phyloP scores from a whole-genome alignment of 345 rosid genomes.

The Balakata baccata region DNA sequence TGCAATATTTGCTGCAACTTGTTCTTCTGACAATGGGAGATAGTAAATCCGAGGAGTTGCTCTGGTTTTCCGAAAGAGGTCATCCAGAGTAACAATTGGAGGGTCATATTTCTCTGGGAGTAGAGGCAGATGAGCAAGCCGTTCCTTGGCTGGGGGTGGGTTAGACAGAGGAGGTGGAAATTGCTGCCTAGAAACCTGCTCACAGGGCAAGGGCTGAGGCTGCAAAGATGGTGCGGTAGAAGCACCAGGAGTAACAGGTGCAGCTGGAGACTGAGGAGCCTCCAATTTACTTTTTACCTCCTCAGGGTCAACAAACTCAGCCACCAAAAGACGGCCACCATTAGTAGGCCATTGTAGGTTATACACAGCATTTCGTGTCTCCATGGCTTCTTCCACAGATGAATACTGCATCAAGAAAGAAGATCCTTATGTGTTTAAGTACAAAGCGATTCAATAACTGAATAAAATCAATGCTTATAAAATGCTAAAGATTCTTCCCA shows the following conservation, averaged over 20 bases:
- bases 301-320: slow-evolving; percentile 81
- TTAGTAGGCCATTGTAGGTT: slow-evolving; percentile 95
- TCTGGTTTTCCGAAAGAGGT: slow-evolving; percentile 87
- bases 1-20: slow-evolving; percentile 74
- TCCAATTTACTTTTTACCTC: slow-evolving; percentile 69
- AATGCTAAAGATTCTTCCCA: not conserved
- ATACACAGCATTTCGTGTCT: slow-evolving; percentile 84
- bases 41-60: slow-evolving; percentile 96
- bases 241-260: slow-evolving; percentile 33
- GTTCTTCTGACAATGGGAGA: slow-evolving; percentile 84
- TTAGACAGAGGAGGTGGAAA: slow-evolving; percentile 47
- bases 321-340: slow-evolving; percentile 78
- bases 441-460: not conserved
- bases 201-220: slow-evolving; percentile 53
- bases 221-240: slow-evolving; percentile 33
- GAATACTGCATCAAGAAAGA: slow-evolving; percentile 62
- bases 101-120: slow-evolving; percentile 64
- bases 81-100: slow-evolving; percentile 90
- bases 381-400: slow-evolving; percentile 77
- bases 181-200: slow-evolving; percentile 53
- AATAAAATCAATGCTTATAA: not conserved
- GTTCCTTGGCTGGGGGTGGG: slow-evolving; percentile 49
- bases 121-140: slow-evolving; percentile 56
- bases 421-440: not conserved
- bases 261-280: slow-evolving; percentile 47